Conservation (phyloP, 1,284 basidiomycete species). For the Leccinum fuscescens region DNA sequence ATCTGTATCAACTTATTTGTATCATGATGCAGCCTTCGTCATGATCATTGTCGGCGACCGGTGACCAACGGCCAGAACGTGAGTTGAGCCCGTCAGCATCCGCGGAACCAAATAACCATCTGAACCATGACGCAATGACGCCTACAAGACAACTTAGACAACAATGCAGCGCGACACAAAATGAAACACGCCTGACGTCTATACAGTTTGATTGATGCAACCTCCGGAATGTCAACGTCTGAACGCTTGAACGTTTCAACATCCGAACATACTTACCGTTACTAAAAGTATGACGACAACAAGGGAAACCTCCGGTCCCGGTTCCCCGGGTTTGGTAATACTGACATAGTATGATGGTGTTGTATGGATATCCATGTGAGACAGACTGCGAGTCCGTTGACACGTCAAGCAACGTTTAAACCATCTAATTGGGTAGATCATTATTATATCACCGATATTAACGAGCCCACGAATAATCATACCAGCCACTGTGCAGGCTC, state of each 20-base stretch:
- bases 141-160: not conserved
- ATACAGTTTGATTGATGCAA: not conserved
- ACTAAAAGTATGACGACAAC: not conserved
- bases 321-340: not conserved
- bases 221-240: not conserved
- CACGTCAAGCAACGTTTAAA: not conserved
- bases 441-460: not conserved
- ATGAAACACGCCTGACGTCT: not conserved
- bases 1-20: not conserved
- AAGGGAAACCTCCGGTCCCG: not conserved
- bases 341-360: not conserved
- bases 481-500: not conserved
- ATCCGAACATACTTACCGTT: not conserved
- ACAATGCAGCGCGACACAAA: not conserved
- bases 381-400: not conserved
- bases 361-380: not conserved
- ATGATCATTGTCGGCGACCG: not conserved
- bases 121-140: not conserved
- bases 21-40: not conserved
- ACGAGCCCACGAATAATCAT: not conserved
- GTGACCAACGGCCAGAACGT: not conserved
- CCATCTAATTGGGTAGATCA: not conserved
- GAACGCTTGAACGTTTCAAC: not conserved
- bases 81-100: not conserved
- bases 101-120: not conserved